Evolutionary conservation across 2,329 filamentous ascomycete species (phyloP).

Genomic region (Pseudofabraea citricarpa): DNA sequence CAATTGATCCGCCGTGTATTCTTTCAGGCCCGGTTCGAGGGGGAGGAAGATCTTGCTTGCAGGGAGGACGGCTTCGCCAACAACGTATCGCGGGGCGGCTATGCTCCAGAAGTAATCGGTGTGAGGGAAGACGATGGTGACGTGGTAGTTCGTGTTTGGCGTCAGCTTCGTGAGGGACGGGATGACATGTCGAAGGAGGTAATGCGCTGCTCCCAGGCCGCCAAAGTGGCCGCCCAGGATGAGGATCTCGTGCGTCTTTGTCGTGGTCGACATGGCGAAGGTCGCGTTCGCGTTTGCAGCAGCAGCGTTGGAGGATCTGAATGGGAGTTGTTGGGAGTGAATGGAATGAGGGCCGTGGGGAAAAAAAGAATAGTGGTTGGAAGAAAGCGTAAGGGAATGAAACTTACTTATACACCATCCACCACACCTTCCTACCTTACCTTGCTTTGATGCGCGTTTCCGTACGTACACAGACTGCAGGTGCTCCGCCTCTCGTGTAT

Average conservation of each 20-base stretch:
- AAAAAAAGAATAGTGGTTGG: no score
- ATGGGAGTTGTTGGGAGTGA: no score
- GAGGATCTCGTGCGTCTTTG: conserved; percentile 31
- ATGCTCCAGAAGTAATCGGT: conserved; percentile 47
- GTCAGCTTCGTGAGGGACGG: conserved; percentile 26
- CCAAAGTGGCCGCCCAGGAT: conserved; percentile 48
- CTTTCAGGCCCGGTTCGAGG: conserved; percentile 43
- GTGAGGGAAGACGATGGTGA: conserved; percentile 50
- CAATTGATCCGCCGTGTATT: conserved; percentile 41
- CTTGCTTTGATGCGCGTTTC: no score
- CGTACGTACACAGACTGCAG: no score
- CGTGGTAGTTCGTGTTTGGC: conserved; percentile 35
- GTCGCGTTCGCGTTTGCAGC: no score
- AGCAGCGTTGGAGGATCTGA: no score
- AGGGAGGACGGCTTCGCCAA: conserved; percentile 40
- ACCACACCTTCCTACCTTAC: no score
- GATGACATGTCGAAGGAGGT: conserved; percentile 43
- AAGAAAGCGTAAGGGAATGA: no score
- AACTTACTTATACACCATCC: no score
- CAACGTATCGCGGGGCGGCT: conserved; percentile 47
- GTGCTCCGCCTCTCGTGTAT: no score
- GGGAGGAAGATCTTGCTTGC: conserved; percentile 43
- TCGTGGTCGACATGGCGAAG: no score
- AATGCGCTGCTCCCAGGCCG: conserved; percentile 45
- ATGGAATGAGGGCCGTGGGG: no score